Percentiles rank a stretch among this genome's conserved stretches.
Conservation (phyloP, 2,329 filamentous ascomycete genomes). For the Pyrenochaeta sp. region DNA sequence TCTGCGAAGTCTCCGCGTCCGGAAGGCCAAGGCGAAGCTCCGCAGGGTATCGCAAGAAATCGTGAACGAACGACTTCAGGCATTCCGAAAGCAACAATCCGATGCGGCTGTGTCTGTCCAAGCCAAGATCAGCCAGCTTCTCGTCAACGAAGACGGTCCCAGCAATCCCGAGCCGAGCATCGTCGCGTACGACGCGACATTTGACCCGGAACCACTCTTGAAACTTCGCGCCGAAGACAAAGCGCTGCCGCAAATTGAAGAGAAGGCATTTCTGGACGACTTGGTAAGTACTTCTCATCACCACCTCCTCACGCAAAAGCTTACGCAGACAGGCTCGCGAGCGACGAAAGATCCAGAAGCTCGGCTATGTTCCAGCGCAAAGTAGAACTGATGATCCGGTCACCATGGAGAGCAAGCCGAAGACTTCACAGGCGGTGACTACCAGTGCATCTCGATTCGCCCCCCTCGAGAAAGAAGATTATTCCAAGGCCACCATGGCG, state of each 20-base stretch:
- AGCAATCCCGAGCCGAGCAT: slow-evolving; percentile 8
- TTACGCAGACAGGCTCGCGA: slow-evolving; percentile 52
- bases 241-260: slow-evolving; percentile 63
- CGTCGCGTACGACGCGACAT: slow-evolving; percentile 46
- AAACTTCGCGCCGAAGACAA: slow-evolving; percentile 72
- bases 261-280: slow-evolving; percentile 64
- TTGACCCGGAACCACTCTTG: slow-evolving; percentile 72
- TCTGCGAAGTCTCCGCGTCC: slow-evolving; percentile 81
- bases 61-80: slow-evolving; percentile 70
- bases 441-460: slow-evolving; percentile 74
- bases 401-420: slow-evolving; percentile 34
- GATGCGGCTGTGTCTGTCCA: slow-evolving; percentile 68
- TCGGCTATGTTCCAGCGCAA: slow-evolving; percentile 71
- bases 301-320: slow-evolving; percentile 34
- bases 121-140: slow-evolving; percentile 61
- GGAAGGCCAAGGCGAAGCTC: slow-evolving; percentile 89
- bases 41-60: slow-evolving; percentile 80
- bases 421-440: slow-evolving; percentile 53
- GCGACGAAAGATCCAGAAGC: slow-evolving; percentile 67
- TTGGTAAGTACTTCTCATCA: slow-evolving; percentile 52
- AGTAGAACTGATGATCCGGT: slow-evolving; percentile 48
- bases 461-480: slow-evolving; percentile 74
- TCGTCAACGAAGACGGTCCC: slow-evolving; percentile 14
- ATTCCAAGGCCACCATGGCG: slow-evolving; percentile 85
- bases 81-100: slow-evolving; percentile 71